Evolutionary conservation across 2,329 filamentous ascomycete genomes (phyloP).

Genomic region (Aureobasidium sp.): DNA sequence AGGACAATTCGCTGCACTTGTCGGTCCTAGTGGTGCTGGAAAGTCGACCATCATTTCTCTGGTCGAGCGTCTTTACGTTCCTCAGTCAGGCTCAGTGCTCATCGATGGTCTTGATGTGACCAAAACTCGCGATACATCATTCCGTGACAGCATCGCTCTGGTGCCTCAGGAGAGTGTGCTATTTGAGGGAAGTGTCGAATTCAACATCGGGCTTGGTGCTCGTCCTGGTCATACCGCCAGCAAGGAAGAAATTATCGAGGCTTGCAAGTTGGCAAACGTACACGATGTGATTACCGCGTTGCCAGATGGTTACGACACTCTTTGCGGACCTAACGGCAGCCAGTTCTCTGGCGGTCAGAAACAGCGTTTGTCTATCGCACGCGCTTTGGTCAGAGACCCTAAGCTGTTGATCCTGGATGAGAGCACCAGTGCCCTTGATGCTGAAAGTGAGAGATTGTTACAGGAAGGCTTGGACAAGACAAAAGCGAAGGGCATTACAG

Average conservation of each 20-base stretch:
- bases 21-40: conserved; percentile 32
- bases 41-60: conserved; percentile 34
- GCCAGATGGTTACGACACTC: conserved; percentile 57
- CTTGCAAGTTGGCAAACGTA: conserved; percentile 60
- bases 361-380: conserved; percentile 34
- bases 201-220: conserved; percentile 33
- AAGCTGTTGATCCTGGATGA: conserved; percentile 34
- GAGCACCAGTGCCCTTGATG: conserved; percentile 34
- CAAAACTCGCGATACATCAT: conserved; percentile 27
- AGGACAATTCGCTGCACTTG: conserved; percentile 33
- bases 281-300: conserved; percentile 57
- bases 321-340: conserved; percentile 31
- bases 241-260: conserved; percentile 54
- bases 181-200: conserved; percentile 36
- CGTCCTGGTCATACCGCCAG: conserved; percentile 47
- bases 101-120: conserved; percentile 36
- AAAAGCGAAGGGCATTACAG: conserved; percentile 23
- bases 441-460: conserved; percentile 32
- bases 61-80: conserved; percentile 48
- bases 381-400: conserved; percentile 34
- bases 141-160: conserved; percentile 35
- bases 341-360: conserved; percentile 36
- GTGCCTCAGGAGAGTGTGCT: conserved; percentile 41
- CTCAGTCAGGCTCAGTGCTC: conserved; percentile 54
- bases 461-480: conserved; percentile 32